A percentile compares a stretch with the other conserved stretches of the same genome.
Evolutionary conservation across 169 alveolate genomes (phyloP).

Genomic region (Cyclospora cayetanensis): DNA sequence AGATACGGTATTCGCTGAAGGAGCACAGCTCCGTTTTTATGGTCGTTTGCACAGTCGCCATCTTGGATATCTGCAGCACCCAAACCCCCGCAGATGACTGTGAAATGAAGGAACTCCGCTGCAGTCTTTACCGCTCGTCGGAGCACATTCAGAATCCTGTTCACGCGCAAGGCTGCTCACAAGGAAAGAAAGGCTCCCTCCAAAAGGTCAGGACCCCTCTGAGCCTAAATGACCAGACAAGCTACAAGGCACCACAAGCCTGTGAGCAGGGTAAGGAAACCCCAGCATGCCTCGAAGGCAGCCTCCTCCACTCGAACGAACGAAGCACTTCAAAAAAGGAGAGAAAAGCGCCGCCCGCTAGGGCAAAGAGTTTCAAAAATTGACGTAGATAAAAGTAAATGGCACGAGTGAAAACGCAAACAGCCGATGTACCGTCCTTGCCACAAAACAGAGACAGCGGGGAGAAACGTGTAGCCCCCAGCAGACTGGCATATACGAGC

Average conservation of each 20-base stretch:
- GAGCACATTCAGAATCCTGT: not conserved
- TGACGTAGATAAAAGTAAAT: not conserved
- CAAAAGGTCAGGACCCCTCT: too few species aligned
- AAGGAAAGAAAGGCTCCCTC: not conserved
- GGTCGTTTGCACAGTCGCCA: slow-evolving; percentile 73
- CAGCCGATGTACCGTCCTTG: not conserved
- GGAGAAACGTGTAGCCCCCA: not conserved
- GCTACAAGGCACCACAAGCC: too few species aligned
- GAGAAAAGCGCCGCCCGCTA: not conserved
- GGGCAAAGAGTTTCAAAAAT: too few species aligned
- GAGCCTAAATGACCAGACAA: not conserved
- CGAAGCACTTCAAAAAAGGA: not conserved
- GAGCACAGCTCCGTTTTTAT: slow-evolving; percentile 97
- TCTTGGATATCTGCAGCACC: slow-evolving; percentile 8
- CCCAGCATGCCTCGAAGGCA: too few species aligned
- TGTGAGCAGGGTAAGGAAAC: too few species aligned
- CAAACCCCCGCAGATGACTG: too few species aligned
- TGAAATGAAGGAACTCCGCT: too few species aligned
- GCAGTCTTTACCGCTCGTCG: not conserved
- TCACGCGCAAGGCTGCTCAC: not conserved
- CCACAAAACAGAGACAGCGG: not conserved
- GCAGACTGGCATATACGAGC: not conserved
- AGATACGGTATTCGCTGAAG: slow-evolving; percentile 96
- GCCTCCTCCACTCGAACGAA: too few species aligned
- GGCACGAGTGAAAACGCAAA: not conserved